Evolutionary conservation across 768 basidiomycete species (phyloP), one percentile per base, ranked within the genome.

Genomic region (Leccinellum rugosiceps): DNA sequence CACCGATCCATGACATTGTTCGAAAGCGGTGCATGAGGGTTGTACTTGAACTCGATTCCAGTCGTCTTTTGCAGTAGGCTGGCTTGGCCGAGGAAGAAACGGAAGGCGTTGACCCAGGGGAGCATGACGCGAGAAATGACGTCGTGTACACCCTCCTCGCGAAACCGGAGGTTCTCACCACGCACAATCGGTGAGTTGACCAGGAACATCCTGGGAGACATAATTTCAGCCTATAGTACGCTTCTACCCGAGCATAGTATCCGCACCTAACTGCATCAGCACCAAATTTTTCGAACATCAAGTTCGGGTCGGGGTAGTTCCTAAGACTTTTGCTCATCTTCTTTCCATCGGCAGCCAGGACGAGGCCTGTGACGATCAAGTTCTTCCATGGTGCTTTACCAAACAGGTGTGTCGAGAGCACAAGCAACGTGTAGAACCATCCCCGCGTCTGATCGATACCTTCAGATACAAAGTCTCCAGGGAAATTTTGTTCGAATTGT

Each of bases 131-230:
- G 89, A 44, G 94, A 91, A 63, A 98, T 81, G 63, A 98, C 94
- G 65, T 98, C 96, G 62, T 92, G 90, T 57, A 99, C 97, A 61
- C 97, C 97, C 63, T 96, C 93, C 74, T 99, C 97, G 50, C 94
- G 86, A 88, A 99, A 99, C 53, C 94, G 87, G 45, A 99, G 83
- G 72, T 98, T 98, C 73, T 98, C 97, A 13, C 92, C 97, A 28
- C 97, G 90, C 25, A 98, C 96, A 63, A 98, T 94, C 53, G 97
- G 97, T 14, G 97, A 99, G 76, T 98, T 99, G 62, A 99, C 95
- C 52, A 99, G 81, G 84, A 94, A 99, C 85, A 98, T 94, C 67
- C 95, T 93, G 58, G 13, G 35, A 55, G 34, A 31, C 1, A 55
- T 23, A 53, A 30, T 21, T 23, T 46, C 47, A 17, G n/a, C 7